These are phyloP conservation scores for Penicillium diatomitis DNA, from an alignment of 495 filamentous ascomycete species.

Conservation along the genomic window DNA sequence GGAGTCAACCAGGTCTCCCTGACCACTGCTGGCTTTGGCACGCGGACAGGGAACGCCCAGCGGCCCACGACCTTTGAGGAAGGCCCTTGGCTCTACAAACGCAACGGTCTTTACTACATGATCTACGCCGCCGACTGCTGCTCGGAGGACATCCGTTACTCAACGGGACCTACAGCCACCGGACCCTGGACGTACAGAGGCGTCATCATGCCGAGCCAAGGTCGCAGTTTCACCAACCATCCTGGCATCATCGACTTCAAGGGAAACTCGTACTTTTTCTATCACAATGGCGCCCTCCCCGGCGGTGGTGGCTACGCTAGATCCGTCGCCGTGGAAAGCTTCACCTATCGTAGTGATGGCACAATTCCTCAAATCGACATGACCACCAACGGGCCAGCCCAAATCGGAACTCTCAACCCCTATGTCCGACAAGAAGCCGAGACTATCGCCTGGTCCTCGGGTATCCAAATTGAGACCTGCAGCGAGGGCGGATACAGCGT, in stretches of 20 bases:
- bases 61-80: constrained; percentile 14
- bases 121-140: constrained; percentile 19
- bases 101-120: constrained; percentile 21
- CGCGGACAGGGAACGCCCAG: not conserved
- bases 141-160: constrained; percentile 23
- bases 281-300: constrained; percentile 24
- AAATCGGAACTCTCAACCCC: constrained; percentile 5
- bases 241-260: constrained; percentile 19
- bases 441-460: constrained; percentile 7
- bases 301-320: constrained; percentile 16
- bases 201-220: constrained; percentile 17
- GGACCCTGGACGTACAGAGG: constrained; percentile 25
- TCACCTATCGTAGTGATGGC: constrained; percentile 18
- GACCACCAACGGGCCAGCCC: constrained; percentile 11
- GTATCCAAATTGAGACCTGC: constrained; percentile 10
- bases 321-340: constrained; percentile 17
- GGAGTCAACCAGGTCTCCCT: constrained; percentile 4
- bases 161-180: constrained; percentile 14
- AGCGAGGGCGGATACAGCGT: constrained; percentile 10
- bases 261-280: constrained; percentile 22
- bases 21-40: constrained; percentile 9
- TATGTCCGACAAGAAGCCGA: constrained; percentile 11
- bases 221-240: constrained; percentile 21
- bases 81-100: constrained; percentile 25
- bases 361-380: constrained; percentile 18